Evolutionary conservation across 169 alveolate species (phyloP).

Genomic region (Babesia bigemina): DNA sequence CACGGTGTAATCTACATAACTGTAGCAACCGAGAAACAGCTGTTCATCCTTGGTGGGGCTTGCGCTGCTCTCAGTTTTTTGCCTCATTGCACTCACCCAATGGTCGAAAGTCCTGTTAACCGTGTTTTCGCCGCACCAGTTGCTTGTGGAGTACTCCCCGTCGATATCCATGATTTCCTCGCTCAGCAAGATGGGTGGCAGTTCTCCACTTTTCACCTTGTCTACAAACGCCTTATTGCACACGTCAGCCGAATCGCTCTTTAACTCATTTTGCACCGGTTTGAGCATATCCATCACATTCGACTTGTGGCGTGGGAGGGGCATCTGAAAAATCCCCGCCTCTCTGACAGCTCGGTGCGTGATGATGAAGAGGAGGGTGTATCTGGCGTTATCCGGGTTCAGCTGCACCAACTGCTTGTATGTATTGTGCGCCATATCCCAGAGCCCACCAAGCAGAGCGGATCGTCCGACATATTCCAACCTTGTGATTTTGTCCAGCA

Average conservation of each 20-base stretch:
- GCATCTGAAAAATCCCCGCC: constrained; percentile 23
- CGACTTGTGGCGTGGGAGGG: not conserved
- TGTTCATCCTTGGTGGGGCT: constrained; percentile 27
- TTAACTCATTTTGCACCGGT: not conserved
- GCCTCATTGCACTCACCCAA: constrained; percentile 15
- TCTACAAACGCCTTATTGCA: not conserved
- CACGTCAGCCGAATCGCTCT: not conserved
- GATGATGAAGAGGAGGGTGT: constrained; percentile 17
- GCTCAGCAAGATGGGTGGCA: constrained; percentile 34
- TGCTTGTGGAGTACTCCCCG: constrained; percentile 39
- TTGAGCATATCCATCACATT: not conserved
- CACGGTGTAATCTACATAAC: constrained; percentile 18
- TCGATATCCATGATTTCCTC: constrained; percentile 56
- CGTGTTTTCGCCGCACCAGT: constrained; percentile 40
- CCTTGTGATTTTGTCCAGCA: constrained; percentile 27
- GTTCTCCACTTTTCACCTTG: not conserved
- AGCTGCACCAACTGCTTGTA: constrained; percentile 20
- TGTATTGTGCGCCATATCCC: constrained; percentile 27
- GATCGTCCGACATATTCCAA: constrained; percentile 21
- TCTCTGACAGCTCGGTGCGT: constrained; percentile 33
- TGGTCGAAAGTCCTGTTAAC: constrained; percentile 18
- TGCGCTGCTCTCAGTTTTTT: not conserved
- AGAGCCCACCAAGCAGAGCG: not conserved
- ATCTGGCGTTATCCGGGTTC: constrained; percentile 48
- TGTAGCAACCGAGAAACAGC: constrained; percentile 21